Base-by-base conservation (phyloP, 768 basidiomycete genomes). In the Xerocomus spinulosus region DNA sequence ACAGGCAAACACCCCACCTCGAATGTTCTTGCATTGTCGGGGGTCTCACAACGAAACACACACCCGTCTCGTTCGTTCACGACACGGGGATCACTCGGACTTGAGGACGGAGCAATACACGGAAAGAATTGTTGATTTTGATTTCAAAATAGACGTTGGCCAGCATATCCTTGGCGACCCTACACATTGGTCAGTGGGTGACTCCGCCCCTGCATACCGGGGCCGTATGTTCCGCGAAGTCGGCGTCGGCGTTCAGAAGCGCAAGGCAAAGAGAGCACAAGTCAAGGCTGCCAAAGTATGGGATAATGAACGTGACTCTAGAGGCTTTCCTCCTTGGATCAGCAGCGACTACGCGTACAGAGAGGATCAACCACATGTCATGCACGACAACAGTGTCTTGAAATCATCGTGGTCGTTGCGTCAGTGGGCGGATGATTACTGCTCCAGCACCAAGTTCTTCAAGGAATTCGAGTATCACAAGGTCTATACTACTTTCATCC, bases 361-460 rank as follows among this genome's bases (percentile, higher is more conserved):
- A 43, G 63, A 61, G 12, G 63, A 63, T 29, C 66, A 69, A 2
- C 62, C 57, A 39, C 42, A 52, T 24, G 12, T 61, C 15, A 68
- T 57, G 60, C 49, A 56, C 24, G 18, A 39, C 20, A 29, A 42
- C 13, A 59, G 55, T 25, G 55, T 62, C 7, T 62, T 83, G 36
- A 73, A 68, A 46, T 83, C 82, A 3, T 80, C 80, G 14, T 79
- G 77, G 67, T 76, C 82, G 0, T 60, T 90, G 35, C 71, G 85
- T 26, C 75, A 84, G 49, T 92, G 90, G 90, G 87, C 87, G 8
- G 87, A 91, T 54, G 82, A 85, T 47, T 92, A 89, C 57, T 90
- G 87, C 49, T 73, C 76, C 21, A 85, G 83, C 57, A 70, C 63
- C 8, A 90, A 84, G 56, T 64, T 74, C 14, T 69, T 92, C 52